Evolutionary conservation across 1,284 basidiomycete species (phyloP), one percentile per base, ranked within the genome.

Genomic region (Cystobasidiaceae sp.): DNA sequence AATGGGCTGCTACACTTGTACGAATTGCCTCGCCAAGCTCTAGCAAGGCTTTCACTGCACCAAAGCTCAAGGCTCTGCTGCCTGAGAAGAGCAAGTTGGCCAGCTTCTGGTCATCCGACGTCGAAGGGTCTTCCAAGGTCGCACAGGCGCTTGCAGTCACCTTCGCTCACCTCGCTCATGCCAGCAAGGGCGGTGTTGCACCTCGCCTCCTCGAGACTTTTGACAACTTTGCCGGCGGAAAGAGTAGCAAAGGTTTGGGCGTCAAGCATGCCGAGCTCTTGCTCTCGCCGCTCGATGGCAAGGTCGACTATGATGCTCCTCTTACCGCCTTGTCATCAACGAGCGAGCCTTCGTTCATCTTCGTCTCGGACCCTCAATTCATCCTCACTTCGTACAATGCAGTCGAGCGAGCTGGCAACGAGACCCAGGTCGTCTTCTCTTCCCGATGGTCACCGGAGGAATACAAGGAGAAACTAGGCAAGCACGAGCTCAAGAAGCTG

Each of bases 21-120:
- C 85, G 88, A 69, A 84, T 89, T 28, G 80, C 89, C 46, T 83
- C 87, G 55, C 87, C 89, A 32, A 88, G 89, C 89, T 28, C 71
- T 2, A 58, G 67, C 67, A 69, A 69, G 48, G 48, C 73, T n/a
- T 59, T 71, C 39, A 62, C 67, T 28, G 70, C 73, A 49, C 67
- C 71, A 28, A 62, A 68, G 17, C 68, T 71, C 55, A 66, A 67
- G 32, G 23, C 67, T 11, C 66, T 68, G 21, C 52, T 67, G 19
- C 45, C 55, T 25, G 41, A 32, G 3, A 70, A 70, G 71, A 79
- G 78, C 74, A 76, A 77, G 61, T 72, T 80, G 69, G 74, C 78
- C 15, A 76, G 79, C 74, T 80, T 76, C 69, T 74, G 72, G 71
- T 69, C 71, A 48, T 45, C 67, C 56, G 73, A 74, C 60, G 49